Percentiles rank a stretch among this genome's conserved stretches.
Conservation (phyloP, 805 yeast species). For the Clavispora asparagi region DNA sequence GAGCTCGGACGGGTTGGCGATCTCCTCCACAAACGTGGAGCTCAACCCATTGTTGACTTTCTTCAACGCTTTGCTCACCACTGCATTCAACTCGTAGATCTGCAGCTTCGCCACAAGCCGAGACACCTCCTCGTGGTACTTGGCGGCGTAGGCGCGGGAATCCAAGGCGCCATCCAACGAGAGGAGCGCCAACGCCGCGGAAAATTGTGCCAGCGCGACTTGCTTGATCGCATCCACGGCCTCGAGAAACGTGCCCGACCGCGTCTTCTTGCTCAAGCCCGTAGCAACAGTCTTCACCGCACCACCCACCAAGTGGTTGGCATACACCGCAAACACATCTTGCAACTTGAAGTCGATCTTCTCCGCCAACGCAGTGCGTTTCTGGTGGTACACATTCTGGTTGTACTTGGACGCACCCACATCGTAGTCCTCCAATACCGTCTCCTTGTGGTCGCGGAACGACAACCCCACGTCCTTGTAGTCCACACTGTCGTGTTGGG, state of each 20-base stretch:
- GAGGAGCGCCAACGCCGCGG: conserved; percentile 12
- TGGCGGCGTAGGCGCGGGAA: conserved; percentile 15
- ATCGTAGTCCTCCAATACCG: conserved; percentile 55
- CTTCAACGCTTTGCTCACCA: conserved; percentile 39
- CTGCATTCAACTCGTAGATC: conserved; percentile 25
- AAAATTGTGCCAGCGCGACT: conserved; percentile 10
- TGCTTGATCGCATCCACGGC: conserved; percentile 8
- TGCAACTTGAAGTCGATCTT: conserved; percentile 42
- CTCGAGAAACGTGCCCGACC: conserved; percentile 11
- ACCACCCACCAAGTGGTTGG: conserved; percentile 12
- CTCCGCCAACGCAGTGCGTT: conserved; percentile 43
- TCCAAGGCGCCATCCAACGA: conserved; percentile 26
- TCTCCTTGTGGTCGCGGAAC: conserved; percentile 39
- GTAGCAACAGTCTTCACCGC: conserved; percentile 7
- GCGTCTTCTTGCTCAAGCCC: conserved; percentile 8
- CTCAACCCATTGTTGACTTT: conserved; percentile 43
- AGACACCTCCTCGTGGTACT: conserved; percentile 9
- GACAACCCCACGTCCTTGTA: conserved; percentile 42
- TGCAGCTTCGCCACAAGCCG: conserved; percentile 34
- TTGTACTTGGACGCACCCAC: conserved; percentile 72
- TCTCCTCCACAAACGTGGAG: conserved; percentile 43
- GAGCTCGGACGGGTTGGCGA: conserved; percentile 44
- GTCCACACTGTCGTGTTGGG: conserved; percentile 24
- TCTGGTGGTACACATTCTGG: conserved; percentile 58
- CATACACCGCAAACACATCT: conserved; percentile 34